Evolutionary conservation across 345 rosid genomes (phyloP).

Genomic region (Aquilaria malaccensis): DNA sequence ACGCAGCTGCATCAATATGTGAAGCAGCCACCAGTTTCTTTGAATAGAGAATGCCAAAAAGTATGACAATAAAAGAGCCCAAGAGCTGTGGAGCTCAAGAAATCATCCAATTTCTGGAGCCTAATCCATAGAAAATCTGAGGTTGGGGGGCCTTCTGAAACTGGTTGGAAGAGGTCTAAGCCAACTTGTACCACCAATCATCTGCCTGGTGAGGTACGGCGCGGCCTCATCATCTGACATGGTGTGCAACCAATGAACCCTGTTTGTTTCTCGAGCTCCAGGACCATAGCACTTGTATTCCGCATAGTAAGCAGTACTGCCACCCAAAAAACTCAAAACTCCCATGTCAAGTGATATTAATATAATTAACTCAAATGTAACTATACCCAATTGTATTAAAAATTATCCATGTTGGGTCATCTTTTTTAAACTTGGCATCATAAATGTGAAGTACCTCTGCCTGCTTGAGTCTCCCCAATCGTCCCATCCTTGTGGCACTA

Average conservation of each 20-base stretch:
- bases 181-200: slow-evolving; percentile 45
- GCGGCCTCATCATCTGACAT: slow-evolving; percentile 30
- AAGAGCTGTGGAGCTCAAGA: too few relatives aligned
- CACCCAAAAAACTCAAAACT: not conserved
- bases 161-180: slow-evolving; percentile 35
- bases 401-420: not conserved
- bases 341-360: not conserved
- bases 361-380: too few relatives aligned
- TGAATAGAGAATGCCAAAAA: too few relatives aligned
- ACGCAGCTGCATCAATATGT: too few relatives aligned
- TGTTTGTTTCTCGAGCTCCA: slow-evolving; percentile 26
- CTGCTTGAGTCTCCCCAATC: slow-evolving; percentile 36
- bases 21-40: too few relatives aligned
- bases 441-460: slow-evolving; percentile 20
- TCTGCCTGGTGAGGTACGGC: slow-evolving; percentile 30
- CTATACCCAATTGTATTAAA: not conserved
- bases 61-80: too few relatives aligned
- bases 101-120: too few relatives aligned
- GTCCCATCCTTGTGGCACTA: slow-evolving; percentile 53
- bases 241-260: slow-evolving; percentile 45
- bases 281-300: slow-evolving; percentile 51
- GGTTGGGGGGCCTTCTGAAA: slow-evolving; percentile 23
- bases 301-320: slow-evolving; percentile 41
- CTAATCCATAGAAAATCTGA: not conserved
- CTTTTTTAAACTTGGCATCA: too few relatives aligned